phyloP scores from a whole-genome alignment of 116 monocot genomes.

The Posidonia oceanica region DNA sequence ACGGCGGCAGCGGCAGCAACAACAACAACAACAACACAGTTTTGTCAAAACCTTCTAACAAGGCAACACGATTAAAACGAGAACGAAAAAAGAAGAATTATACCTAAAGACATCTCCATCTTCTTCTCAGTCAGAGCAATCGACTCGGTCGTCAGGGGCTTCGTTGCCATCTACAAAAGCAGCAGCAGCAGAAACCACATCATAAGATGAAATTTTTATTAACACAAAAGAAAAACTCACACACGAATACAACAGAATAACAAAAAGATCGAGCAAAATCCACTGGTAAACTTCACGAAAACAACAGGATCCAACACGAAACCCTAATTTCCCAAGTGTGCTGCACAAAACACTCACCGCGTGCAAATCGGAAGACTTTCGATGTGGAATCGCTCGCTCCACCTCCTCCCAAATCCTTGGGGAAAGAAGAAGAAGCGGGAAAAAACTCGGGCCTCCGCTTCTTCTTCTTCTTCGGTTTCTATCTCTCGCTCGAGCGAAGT shows the following conservation, averaged over 20 bases:
- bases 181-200: conserved; percentile 1
- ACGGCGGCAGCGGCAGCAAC: neutral
- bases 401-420: no score
- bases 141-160: conserved; percentile 41
- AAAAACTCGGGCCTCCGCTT: no score
- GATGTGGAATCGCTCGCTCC: no score
- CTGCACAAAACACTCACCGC: no score
- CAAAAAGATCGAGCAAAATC: neutral
- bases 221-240: neutral
- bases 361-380: no score
- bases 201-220: neutral
- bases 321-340: no score
- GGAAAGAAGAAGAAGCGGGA: no score
- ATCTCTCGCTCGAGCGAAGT: no score
- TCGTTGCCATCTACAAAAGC: conserved; percentile 48
- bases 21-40: neutral
- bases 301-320: no score
- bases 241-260: neutral
- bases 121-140: conserved; percentile 91
- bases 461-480: no score
- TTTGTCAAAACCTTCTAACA: neutral
- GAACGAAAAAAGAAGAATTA: neutral
- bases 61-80: neutral
- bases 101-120: conserved; percentile 95
- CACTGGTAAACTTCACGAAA: neutral